A percentile compares a stretch with the other conserved stretches of the same genome.
phyloP scores from a whole-genome alignment of 2,329 filamentous ascomycete genomes.

The Neofusicoccum ribis region DNA sequence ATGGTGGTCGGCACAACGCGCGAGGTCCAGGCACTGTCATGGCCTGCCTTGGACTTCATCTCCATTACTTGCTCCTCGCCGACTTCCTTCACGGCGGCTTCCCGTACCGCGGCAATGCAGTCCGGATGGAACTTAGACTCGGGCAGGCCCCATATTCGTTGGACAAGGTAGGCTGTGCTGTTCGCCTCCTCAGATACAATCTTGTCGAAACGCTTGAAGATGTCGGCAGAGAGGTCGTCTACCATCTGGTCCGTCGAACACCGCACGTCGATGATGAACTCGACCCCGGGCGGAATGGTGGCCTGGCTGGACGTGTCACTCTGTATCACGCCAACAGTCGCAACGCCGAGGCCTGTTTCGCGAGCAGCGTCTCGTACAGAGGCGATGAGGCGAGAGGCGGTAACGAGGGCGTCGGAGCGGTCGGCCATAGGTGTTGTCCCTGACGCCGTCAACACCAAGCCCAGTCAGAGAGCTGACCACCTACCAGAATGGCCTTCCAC shows the following conservation, averaged over 20 bases:
- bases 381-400: constrained; percentile 29
- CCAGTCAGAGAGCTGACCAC: not conserved
- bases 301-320: constrained; percentile 33
- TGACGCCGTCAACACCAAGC: constrained; percentile 15
- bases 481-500: constrained; percentile 29
- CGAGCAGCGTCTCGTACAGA: constrained; percentile 29
- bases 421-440: constrained; percentile 8
- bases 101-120: constrained; percentile 65
- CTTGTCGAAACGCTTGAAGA: constrained; percentile 24
- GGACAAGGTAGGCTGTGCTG: constrained; percentile 26
- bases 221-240: constrained; percentile 26
- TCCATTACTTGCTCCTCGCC: constrained; percentile 55
- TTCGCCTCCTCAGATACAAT: constrained; percentile 25
- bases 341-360: constrained; percentile 26
- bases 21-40: constrained; percentile 54
- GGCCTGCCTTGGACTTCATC: constrained; percentile 64
- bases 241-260: constrained; percentile 31
- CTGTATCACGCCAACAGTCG: constrained; percentile 30
- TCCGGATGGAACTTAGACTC: constrained; percentile 60
- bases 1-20: constrained; percentile 44
- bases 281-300: constrained; percentile 24
- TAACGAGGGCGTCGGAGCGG: constrained; percentile 26
- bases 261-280: constrained; percentile 29
- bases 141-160: constrained; percentile 27
- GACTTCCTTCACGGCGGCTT: constrained; percentile 55